Conservation (phyloP, 768 basidiomycete genomes). For the Rhodotorula babjevae region DNA sequence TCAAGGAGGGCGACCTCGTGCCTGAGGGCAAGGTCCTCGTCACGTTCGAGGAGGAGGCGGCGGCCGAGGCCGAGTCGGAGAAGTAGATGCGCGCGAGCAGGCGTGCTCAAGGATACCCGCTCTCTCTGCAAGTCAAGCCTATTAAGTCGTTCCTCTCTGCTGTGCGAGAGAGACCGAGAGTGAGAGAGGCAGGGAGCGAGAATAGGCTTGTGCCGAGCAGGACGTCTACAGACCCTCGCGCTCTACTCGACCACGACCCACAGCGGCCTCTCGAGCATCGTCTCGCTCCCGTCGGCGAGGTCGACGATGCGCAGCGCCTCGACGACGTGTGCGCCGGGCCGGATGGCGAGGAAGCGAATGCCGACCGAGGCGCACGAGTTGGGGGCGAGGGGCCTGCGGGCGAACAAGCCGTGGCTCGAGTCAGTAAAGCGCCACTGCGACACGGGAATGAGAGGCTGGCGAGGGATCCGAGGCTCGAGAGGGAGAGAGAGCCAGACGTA, state of each 20-base stretch:
- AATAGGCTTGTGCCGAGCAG: too few species aligned
- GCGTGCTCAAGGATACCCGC: too few species aligned
- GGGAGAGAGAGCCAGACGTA: conserved; percentile 23
- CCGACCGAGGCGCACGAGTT: conserved; percentile 20
- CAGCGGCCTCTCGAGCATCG: conserved; percentile 7
- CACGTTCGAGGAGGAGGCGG: conserved; percentile 45
- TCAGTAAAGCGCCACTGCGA: too few species aligned
- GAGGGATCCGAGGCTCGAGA: too few species aligned
- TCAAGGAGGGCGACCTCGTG: conserved; percentile 83
- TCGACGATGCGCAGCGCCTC: conserved; percentile 15
- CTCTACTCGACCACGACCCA: conserved; percentile 22
- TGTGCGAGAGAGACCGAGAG: too few species aligned
- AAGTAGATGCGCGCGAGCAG: too few species aligned
- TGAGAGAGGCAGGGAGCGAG: too few species aligned
- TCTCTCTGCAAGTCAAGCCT: too few species aligned
- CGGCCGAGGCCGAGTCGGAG: background rate
- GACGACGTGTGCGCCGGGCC: conserved; percentile 39
- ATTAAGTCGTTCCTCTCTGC: too few species aligned
- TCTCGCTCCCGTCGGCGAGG: conserved; percentile 19
- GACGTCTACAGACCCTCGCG: background rate
- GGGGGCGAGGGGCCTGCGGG: conserved; percentile 29
- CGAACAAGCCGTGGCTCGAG: too few species aligned
- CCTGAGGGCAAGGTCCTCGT: conserved; percentile 78
- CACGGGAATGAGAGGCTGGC: too few species aligned
- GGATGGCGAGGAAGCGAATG: conserved; percentile 29